Base-by-base conservation (phyloP, 1,284 basidiomycete genomes). In the Trichosporon sp. region DNA sequence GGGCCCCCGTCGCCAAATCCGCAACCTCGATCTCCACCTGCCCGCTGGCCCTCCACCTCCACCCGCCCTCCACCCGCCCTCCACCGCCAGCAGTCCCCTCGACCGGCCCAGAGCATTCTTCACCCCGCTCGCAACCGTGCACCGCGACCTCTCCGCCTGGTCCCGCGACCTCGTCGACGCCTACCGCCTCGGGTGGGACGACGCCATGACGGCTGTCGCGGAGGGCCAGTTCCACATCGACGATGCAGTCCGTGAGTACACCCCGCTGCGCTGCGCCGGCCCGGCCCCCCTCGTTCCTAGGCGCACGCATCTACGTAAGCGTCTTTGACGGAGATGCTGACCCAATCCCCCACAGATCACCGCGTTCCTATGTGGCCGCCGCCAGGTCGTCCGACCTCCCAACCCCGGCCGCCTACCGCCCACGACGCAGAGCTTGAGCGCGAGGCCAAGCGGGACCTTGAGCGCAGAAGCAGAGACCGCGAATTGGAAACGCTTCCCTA, bases 181-280 rank as follows among this genome's bases (percentile, higher is more conserved):
- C 1, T 70, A 72, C 35, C 42, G 21, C 5, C 51, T 29, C 1
- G 71, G 68, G 21, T 72, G 62, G 32, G 25, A 68, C 0, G 71
- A 72, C n/a, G 71, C 71, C 1, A 32, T 72, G 25, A 29, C 34
- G 13, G 65, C 68, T 29, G 65, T 72, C 1, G 31, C 62, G 1
- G 66, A 69, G 8, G 71, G 71, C 0, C 51, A 53, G 4, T 35
- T 70, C 27, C 68, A 65, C 31, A 25, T 72, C 15, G 71, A 72
- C 21, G 65, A 62, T 12, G 56, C 35, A 2, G 44, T 60, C 12
- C 58, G 71, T 72, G 23, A 70, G 71, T 72, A 18, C 38, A 15
- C 38, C 15, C 32, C 5, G 32, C 32, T 60, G 5, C 8, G 13
- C 35, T 11, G 34, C 25, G 9, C 13, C 11, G 11, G 23, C 12